Percentiles rank a stretch among this genome's conserved stretches.
Evolutionary conservation across 345 rosid species (phyloP).

Genomic region (Pseudoturritis turrita): DNA sequence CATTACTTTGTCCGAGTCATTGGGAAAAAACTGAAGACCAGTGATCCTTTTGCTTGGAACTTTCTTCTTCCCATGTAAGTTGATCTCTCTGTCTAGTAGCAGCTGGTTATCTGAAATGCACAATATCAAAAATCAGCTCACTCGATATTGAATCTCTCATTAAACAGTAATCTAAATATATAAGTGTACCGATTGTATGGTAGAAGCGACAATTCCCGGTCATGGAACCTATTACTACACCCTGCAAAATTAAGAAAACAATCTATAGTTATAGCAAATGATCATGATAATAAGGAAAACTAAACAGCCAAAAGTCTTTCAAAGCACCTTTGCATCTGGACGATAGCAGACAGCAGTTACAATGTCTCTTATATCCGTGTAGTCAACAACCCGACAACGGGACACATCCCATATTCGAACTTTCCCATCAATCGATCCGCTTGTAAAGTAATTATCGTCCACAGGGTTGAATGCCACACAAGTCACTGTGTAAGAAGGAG

Average conservation of each 20-base stretch:
- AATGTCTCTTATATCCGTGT: slow-evolving; percentile 52
- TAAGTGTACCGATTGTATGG: slow-evolving; percentile 42
- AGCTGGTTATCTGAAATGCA: slow-evolving; percentile 42
- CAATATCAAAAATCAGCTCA: not conserved
- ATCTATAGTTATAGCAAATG: not conserved
- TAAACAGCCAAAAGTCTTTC: not conserved
- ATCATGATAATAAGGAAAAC: not conserved
- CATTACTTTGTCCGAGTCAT: slow-evolving; percentile 50
- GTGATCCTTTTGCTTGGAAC: slow-evolving; percentile 62
- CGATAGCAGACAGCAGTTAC: slow-evolving; percentile 64
- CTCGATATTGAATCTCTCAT: too few species aligned
- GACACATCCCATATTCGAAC: slow-evolving; percentile 75
- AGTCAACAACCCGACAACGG: slow-evolving; percentile 52
- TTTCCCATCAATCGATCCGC: slow-evolving; percentile 69
- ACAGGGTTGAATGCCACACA: slow-evolving; percentile 56
- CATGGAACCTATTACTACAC: slow-evolving; percentile 63
- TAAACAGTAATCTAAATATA: too few species aligned
- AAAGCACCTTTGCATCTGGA: slow-evolving; percentile 58
- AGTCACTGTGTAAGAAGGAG: slow-evolving; percentile 42
- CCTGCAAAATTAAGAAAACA: slow-evolving; percentile 36
- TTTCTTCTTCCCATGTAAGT: slow-evolving; percentile 66
- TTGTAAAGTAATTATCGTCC: slow-evolving; percentile 53
- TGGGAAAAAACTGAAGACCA: slow-evolving; percentile 52
- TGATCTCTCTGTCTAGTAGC: slow-evolving; percentile 59
- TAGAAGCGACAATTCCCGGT: slow-evolving; percentile 58